These are phyloP conservation scores for Stentor coeruleus DNA, from an alignment of 73 alveolate species.

Conservation along the genomic window DNA sequence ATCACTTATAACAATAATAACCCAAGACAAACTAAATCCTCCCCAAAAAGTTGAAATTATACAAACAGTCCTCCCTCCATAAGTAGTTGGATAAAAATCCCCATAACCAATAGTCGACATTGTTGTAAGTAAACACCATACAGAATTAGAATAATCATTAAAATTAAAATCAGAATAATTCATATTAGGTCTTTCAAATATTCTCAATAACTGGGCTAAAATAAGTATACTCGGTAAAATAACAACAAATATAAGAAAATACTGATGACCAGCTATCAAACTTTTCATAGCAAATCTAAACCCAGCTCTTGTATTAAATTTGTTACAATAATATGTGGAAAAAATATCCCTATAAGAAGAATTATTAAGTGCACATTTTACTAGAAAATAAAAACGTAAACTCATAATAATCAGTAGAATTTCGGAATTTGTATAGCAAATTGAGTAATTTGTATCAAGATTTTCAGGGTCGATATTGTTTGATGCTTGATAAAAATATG, in stretches of 20 bases:
- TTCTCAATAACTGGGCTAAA: background rate
- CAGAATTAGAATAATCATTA: background rate
- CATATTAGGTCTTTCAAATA: background rate
- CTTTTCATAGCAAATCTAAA: background rate
- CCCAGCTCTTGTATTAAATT: background rate
- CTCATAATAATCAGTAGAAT: background rate
- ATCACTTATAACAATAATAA: background rate
- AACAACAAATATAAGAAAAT: background rate
- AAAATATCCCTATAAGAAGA: background rate
- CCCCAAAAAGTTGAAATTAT: conserved; percentile 14
- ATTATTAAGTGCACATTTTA: background rate
- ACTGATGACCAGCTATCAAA: background rate
- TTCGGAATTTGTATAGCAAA: background rate
- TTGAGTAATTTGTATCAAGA: background rate
- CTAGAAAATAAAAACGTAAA: background rate
- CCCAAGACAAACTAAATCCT: conserved; percentile 6
- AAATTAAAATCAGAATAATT: background rate
- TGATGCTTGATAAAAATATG: background rate
- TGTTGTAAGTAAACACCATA: background rate
- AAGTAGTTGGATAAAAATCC: conserved; percentile 3
- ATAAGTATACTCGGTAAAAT: background rate
- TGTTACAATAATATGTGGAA: background rate
- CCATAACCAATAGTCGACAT: conserved; percentile 25
- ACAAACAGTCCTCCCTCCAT: background rate
- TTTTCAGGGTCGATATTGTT: background rate